Percentiles rank a stretch among this genome's conserved stretches.
Evolutionary conservation across 192 early-diverging fungal genomes (phyloP).

Genomic region (Coemansia sp.): DNA sequence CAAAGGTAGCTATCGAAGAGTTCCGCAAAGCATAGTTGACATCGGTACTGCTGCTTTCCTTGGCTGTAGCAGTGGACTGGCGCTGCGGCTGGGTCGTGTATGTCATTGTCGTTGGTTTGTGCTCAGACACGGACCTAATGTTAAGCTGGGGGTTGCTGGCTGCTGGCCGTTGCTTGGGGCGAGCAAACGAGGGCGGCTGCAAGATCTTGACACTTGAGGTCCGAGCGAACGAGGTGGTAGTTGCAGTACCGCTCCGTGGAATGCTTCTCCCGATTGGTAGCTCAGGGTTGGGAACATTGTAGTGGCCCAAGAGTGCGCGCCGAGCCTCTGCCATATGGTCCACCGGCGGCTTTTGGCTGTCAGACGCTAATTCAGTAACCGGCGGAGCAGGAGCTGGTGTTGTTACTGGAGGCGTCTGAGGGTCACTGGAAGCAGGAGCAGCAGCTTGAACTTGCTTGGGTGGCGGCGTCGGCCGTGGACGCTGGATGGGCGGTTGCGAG

Average conservation of each 20-base stretch:
- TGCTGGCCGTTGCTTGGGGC: slow-evolving; percentile 21
- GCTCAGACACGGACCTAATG: background rate
- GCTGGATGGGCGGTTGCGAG: background rate
- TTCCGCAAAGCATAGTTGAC: slow-evolving; percentile 40
- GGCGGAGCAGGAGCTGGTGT: background rate
- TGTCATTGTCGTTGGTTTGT: background rate
- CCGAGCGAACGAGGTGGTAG: slow-evolving; percentile 3
- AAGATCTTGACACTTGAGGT: slow-evolving; percentile 50
- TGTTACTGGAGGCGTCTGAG: background rate
- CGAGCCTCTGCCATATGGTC: slow-evolving; percentile 49
- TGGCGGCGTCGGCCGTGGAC: background rate
- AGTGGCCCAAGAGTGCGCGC: slow-evolving; percentile 49
- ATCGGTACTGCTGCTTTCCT: background rate
- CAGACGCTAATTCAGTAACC: background rate
- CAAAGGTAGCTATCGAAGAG: slow-evolving; percentile 40
- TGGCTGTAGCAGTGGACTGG: background rate
- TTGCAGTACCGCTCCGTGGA: slow-evolving; percentile 32
- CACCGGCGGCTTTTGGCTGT: background rate
- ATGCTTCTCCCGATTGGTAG: slow-evolving; percentile 37
- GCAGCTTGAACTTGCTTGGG: background rate
- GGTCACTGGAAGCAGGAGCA: background rate
- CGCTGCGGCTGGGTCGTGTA: background rate
- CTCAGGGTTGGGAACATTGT: slow-evolving; percentile 29
- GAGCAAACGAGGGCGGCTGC: slow-evolving; percentile 42
- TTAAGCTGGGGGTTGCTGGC: slow-evolving; percentile 10